phyloP scores from a whole-genome alignment of 2,329 filamentous ascomycete species.

The Diaporthe sp. region DNA sequence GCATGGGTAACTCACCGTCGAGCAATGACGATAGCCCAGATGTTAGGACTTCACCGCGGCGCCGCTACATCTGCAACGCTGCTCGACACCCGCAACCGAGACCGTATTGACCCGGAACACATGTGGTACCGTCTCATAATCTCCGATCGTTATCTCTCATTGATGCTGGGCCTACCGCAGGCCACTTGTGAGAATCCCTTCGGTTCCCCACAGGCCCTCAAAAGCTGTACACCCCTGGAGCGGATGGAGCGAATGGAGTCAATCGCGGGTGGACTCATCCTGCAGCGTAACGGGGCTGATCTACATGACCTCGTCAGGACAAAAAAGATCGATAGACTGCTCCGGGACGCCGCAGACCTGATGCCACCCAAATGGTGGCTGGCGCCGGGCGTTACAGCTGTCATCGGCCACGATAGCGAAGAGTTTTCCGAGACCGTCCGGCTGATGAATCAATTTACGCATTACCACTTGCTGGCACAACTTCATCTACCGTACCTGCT shows the following conservation, averaged over 20 bases:
- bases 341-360: conserved; percentile 51
- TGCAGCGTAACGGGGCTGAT: conserved; percentile 51
- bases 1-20: conserved; percentile 60
- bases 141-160: conserved; percentile 60
- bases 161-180: conserved; percentile 61
- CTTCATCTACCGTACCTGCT: conserved; percentile 61
- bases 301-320: conserved; percentile 46
- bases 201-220: conserved; percentile 45
- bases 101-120: conserved; percentile 49
- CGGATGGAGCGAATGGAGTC: conserved; percentile 52
- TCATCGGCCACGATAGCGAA: conserved; percentile 38
- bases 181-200: conserved; percentile 48
- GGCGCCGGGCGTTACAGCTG: conserved; percentile 42
- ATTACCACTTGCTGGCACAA: conserved; percentile 57
- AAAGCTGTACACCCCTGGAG: conserved; percentile 46
- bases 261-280: conserved; percentile 51
- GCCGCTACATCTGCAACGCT: conserved; percentile 42
- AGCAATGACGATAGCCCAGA: conserved; percentile 51
- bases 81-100: conserved; percentile 45
- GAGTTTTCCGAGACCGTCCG: conserved; percentile 50
- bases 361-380: conserved; percentile 60
- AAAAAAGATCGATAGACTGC: conserved; percentile 51
- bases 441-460: conserved; percentile 55
- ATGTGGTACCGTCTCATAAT: conserved; percentile 61
- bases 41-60: conserved; percentile 37